Conservation (phyloP, 768 basidiomycete genomes). For the Collybiopsis confluens region DNA sequence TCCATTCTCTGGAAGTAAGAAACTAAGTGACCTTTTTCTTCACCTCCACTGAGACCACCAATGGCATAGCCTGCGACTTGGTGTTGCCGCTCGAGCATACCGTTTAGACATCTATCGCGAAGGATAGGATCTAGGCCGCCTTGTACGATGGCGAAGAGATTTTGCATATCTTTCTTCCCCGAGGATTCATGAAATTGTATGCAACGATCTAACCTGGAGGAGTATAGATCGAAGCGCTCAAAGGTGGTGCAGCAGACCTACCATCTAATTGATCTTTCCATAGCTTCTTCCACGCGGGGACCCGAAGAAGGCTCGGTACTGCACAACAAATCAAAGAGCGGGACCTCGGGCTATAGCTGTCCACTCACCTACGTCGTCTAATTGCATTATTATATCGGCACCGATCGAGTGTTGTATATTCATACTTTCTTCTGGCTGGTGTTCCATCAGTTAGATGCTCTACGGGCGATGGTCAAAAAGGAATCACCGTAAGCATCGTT, state of each 20-base stretch:
- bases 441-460: conserved; percentile 1
- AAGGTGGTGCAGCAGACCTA: background rate
- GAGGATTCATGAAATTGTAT: conserved; percentile 70
- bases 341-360: background rate
- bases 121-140: conserved; percentile 74
- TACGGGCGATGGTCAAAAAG: conserved; percentile 1
- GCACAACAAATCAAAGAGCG: background rate
- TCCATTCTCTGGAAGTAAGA: background rate
- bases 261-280: conserved; percentile 87
- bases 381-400: conserved; percentile 94
- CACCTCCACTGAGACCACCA: conserved; percentile 86
- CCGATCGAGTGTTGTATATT: conserved; percentile 88
- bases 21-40: conserved; percentile 74
- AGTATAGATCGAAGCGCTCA: background rate
- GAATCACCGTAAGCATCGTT: conserved; percentile 70
- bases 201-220: conserved; percentile 63
- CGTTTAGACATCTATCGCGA: conserved; percentile 71
- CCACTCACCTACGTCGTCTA: conserved; percentile 81
- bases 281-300: conserved; percentile 81
- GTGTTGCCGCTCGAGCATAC: conserved; percentile 74
- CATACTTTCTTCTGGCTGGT: conserved; percentile 86
- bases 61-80: conserved; percentile 88
- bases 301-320: conserved; percentile 82
- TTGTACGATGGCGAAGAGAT: conserved; percentile 90
- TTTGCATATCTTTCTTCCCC: conserved; percentile 63